phyloP scores from a whole-genome alignment of 106 monocot species.

The Cymbidium sinense region DNA sequence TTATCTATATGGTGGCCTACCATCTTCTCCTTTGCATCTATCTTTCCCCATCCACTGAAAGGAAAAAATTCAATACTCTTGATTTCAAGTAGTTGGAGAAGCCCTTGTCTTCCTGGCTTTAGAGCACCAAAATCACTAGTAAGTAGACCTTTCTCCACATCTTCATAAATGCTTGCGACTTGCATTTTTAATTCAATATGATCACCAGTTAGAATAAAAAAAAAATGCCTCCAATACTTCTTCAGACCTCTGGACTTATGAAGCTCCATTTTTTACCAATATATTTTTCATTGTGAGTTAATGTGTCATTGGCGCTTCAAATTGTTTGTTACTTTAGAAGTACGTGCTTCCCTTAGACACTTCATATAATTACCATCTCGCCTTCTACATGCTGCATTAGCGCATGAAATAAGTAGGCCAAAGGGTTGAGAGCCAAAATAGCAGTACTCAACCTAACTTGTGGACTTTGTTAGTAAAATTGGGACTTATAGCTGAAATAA shows the following conservation, averaged over 20 bases:
- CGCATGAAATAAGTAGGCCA: too few species aligned
- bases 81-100: constrained; percentile 42
- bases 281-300: too few species aligned
- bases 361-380: too few species aligned
- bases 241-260: too few species aligned
- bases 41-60: constrained; percentile 79
- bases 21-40: constrained; percentile 71
- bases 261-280: too few species aligned
- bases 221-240: too few species aligned
- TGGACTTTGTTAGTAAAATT: neutral
- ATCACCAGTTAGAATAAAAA: neutral
- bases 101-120: constrained; percentile 71
- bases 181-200: constrained; percentile 13
- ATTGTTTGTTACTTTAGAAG: too few species aligned
- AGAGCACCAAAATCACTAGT: constrained; percentile 5
- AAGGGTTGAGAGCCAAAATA: too few species aligned
- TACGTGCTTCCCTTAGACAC: too few species aligned
- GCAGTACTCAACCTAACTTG: neutral
- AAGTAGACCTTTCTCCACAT: constrained; percentile 44
- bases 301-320: too few species aligned
- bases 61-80: constrained; percentile 50
- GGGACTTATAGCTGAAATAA: neutral
- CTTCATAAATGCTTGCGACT: constrained; percentile 75
- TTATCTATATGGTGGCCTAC: constrained; percentile 50
- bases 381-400: too few species aligned